A percentile compares a stretch with the other conserved stretches of the same genome.
phyloP scores from a whole-genome alignment of 2,329 filamentous ascomycete species.

The Penicillium glabrum region DNA sequence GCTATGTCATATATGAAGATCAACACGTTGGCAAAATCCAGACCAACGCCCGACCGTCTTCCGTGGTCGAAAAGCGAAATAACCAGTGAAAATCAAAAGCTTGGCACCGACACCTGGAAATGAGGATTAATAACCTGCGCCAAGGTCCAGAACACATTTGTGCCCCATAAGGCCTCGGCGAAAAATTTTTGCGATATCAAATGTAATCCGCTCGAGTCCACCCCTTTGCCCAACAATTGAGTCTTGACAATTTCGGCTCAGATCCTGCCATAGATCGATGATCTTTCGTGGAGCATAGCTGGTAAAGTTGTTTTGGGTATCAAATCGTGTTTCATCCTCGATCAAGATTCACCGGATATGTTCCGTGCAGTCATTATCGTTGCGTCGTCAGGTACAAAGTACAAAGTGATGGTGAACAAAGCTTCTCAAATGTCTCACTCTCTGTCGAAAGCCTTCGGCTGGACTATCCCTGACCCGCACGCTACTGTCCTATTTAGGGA shows the following conservation, averaged over 20 bases:
- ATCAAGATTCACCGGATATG: conserved; percentile 6
- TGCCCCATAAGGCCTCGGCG: background rate
- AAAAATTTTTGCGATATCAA: conserved; percentile 6
- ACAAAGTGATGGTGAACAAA: background rate
- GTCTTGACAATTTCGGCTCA: background rate
- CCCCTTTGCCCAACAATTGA: background rate
- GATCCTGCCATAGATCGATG: background rate
- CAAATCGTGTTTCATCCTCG: conserved; percentile 11
- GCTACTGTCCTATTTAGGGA: conserved; percentile 2
- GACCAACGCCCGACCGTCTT: background rate
- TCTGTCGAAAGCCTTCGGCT: background rate
- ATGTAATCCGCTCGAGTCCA: background rate
- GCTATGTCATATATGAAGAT: conserved; percentile 10
- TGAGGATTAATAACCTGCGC: conserved; percentile 1
- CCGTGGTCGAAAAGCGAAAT: conserved; percentile 1
- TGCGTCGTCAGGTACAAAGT: background rate
- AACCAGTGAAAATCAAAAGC: conserved; percentile 8
- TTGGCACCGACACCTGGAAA: conserved; percentile 9
- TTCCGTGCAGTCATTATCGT: background rate
- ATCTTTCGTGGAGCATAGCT: background rate
- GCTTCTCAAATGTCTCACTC: conserved; percentile 10
- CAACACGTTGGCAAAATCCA: conserved; percentile 2
- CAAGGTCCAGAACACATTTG: conserved; percentile 3
- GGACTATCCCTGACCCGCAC: conserved; percentile 1
- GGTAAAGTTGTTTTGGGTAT: background rate